Percentiles rank a stretch among this genome's conserved stretches.
These are phyloP conservation scores for Ascochyta fabae DNA, from an alignment of 2,329 filamentous ascomycete species.

Conservation along the genomic window DNA sequence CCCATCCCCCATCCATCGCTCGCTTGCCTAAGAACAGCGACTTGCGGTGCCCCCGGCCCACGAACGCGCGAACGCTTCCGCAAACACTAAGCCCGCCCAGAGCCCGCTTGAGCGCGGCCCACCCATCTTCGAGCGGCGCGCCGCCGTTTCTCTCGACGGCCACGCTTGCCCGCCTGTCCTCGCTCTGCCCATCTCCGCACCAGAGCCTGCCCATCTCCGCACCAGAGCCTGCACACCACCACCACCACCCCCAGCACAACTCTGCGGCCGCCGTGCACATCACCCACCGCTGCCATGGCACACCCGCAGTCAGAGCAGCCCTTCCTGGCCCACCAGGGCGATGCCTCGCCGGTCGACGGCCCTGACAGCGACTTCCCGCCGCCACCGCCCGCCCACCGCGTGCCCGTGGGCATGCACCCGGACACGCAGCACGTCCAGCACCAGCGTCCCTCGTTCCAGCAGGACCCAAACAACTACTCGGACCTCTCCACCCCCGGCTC, in stretches of 20 bases:
- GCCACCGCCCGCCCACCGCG: slow-evolving; percentile 43
- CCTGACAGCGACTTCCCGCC: slow-evolving; percentile 38
- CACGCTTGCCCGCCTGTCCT: not conserved
- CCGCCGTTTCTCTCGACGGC: slow-evolving; percentile 6
- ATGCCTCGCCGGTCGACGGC: slow-evolving; percentile 31
- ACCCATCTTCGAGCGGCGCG: slow-evolving; percentile 12
- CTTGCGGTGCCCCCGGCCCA: not conserved
- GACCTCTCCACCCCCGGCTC: slow-evolving; percentile 43
- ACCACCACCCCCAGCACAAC: not conserved
- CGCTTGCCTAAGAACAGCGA: not conserved
- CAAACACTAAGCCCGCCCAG: slow-evolving; percentile 3
- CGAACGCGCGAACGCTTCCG: slow-evolving; percentile 2
- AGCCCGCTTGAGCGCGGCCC: slow-evolving; percentile 3
- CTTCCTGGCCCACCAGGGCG: slow-evolving; percentile 27
- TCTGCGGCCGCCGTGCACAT: not conserved
- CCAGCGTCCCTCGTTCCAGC: slow-evolving; percentile 28
- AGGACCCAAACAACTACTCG: slow-evolving; percentile 42
- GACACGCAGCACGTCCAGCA: slow-evolving; percentile 29
- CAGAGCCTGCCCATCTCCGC: not conserved
- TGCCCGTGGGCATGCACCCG: slow-evolving; percentile 35
- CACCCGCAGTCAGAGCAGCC: slow-evolving; percentile 19
- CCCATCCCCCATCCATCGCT: not conserved
- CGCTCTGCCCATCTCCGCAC: not conserved
- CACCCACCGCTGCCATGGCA: slow-evolving; percentile 1
- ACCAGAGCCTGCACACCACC: not conserved